Evolutionary conservation across 495 filamentous ascomycete genomes (phyloP), one percentile per base, ranked within the genome.

Genomic region (Copromyces sp.): DNA sequence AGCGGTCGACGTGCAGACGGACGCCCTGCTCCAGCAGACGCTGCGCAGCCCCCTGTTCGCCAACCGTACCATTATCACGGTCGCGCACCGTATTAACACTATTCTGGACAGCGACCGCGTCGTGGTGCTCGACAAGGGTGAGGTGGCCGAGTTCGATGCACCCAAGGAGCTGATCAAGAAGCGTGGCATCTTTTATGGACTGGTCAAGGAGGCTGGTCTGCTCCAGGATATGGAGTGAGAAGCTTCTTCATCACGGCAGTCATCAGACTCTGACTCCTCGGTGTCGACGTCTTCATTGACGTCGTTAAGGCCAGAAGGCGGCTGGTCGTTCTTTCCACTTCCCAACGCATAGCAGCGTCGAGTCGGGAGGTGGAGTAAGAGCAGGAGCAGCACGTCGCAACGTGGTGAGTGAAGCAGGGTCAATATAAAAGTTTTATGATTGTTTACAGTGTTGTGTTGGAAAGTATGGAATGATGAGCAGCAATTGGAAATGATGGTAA

Each of bases 31-130:
- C 14, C 90, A 92, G 78, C 80, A 82, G 37, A 91, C 89, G 53
- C 80, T 92, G 44, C 85, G 90, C 39, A 87, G 86, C 32, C 83
- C 85, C 29, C 81, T 90, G 69, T 97, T 98, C 86, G 84, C 88
- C 70, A 92, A 98, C 78, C 89, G 94, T 24, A 99, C 96, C 20
- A 98, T 99, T 80, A 94, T 99, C 77, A 98, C 96, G 1, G 97
- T 99, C 78, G 95, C 95, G 68, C 95, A 99, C 81, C 89, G 95
- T 59, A 96, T 99, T 82, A 97, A 98, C 83, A 98, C 94, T 24
- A 97, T 98, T 79, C 88, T 97, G 24, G 94, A 97, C 82, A 93
- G 91, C 38, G 94, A 98, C 81, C 87, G 93, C 32, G 94, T 98
- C 70, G 89, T 97, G 47, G 94, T 98, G 59, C 88, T 98, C 2